Evolutionary conservation across 164 flowering plant species (phyloP), one percentile per base, ranked within the genome.

Genomic region (Berberis thunbergii): DNA sequence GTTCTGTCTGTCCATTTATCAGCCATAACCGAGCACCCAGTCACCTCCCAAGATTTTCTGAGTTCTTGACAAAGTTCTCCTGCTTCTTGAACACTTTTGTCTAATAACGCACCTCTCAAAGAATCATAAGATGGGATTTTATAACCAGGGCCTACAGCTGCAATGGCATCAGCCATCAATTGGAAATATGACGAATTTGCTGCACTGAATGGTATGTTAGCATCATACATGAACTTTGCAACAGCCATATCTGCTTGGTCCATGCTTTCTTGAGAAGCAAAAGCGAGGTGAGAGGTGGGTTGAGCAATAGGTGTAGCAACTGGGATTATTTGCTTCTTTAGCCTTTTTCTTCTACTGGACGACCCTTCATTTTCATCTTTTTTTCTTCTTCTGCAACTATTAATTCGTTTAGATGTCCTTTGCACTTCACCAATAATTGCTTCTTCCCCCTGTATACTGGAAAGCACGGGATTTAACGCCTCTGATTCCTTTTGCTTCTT

Each of bases 91-190:
- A 77, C 75, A 57, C 63, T 65, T 65, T 57, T 63, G 65, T 67
- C 67, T 67, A 81, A 54, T 46, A 79, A 48, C 9, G 63, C 64
- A 10, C 77, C 78, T 66, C 78, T 65, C 65, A 81, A 69, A 59
- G 74, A 45, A 67, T 72, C 70, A 69, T 65, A 75, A 11, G 81
- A 75, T 42, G 85, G 85, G 70, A 68, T 63, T 69, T 71, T 78
- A 59, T 72, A 76, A 3, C 81, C 83, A 60, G 81, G 80, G 49
- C 86, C 81, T 4, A 60, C 75, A 50, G 79, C 74, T 71, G 76
- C 77, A 61, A 80, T 82, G 13, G 81, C 80, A 74, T 78, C 78
- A 48, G 71, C 78, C 83, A 80, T 80, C 57, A 52, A 70, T 63
- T 80, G 83, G 52, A 71, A 79, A 69, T 70, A 73, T 6, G 53